A percentile compares a stretch with the other conserved stretches of the same genome.
These are phyloP conservation scores for Fraxinus dipetala DNA, from an alignment of 305 asterid species.

Conservation along the genomic window DNA sequence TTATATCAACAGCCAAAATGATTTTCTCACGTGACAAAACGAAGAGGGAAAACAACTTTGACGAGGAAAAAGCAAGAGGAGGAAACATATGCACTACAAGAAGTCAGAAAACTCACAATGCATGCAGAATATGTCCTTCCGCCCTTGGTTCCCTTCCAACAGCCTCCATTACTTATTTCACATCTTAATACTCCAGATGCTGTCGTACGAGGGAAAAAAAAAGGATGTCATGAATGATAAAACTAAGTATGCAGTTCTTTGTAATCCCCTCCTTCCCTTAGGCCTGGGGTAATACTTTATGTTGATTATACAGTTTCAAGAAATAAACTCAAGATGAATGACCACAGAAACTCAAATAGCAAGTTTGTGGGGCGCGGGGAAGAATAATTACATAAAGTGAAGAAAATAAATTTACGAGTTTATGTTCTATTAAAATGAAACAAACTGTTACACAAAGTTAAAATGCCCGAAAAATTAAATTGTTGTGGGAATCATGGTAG, in stretches of 20 bases:
- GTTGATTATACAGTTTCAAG: not conserved
- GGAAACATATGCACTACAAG: not conserved
- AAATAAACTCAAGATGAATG: not conserved
- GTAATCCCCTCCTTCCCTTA: not conserved
- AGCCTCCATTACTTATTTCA: slow-evolving; percentile 78
- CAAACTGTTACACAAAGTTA: not conserved
- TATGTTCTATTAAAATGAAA: not conserved
- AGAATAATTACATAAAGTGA: not conserved
- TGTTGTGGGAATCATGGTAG: not conserved
- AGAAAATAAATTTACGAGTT: not conserved
- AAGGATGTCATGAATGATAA: not conserved
- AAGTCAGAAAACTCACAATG: slow-evolving; percentile 50
- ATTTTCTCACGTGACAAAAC: not conserved
- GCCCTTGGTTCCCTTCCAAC: slow-evolving; percentile 74
- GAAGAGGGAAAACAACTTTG: not conserved
- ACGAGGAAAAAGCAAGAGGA: not conserved
- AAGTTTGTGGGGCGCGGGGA: not conserved
- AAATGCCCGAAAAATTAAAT: slow-evolving; percentile 4
- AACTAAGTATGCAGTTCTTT: not conserved
- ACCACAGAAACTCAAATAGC: not conserved
- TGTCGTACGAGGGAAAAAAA: slow-evolving; percentile 30
- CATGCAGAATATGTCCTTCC: slow-evolving; percentile 86
- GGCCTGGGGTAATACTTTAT: not conserved
- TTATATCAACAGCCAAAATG: slow-evolving; percentile 2
- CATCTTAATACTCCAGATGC: slow-evolving; percentile 89